These are phyloP conservation scores for Pyropia yezoensis DNA, from an alignment of 23 red algal genomes.

Conservation along the genomic window DNA sequence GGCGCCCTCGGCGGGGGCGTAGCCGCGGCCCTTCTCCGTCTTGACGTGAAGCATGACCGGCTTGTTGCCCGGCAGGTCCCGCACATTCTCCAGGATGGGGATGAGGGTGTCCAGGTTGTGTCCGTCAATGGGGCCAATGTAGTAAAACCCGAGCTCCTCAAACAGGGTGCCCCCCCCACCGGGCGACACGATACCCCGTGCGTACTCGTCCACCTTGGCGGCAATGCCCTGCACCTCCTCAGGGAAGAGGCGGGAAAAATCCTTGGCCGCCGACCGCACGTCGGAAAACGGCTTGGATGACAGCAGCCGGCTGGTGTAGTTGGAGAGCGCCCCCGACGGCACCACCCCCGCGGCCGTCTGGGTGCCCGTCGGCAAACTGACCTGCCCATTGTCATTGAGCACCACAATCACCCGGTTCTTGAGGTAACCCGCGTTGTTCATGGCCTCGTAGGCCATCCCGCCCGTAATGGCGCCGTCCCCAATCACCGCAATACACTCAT, in stretches of 20 bases:
- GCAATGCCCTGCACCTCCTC: constrained; percentile 74
- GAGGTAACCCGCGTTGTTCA: constrained; percentile 94
- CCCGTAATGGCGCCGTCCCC: constrained; percentile 97
- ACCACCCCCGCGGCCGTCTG: constrained; percentile 79
- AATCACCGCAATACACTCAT: constrained; percentile 82
- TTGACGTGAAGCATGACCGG: constrained; percentile 89
- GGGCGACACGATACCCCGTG: constrained; percentile 54
- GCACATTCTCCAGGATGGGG: constrained; percentile 73
- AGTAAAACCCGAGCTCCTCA: constrained; percentile 98
- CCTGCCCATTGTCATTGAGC: constrained; percentile 95
- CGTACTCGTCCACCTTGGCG: constrained; percentile 89
- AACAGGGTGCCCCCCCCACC: constrained; percentile 76
- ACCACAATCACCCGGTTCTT: constrained; percentile 96
- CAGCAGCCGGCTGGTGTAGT: constrained; percentile 76
- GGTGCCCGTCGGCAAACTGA: constrained; percentile 90
- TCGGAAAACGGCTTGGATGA: constrained; percentile 73
- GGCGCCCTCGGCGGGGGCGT: constrained; percentile 87
- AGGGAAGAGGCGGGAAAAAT: constrained; percentile 79
- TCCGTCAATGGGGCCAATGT: constrained; percentile 93
- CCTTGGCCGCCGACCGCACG: constrained; percentile 70
- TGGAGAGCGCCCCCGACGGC: constrained; percentile 77
- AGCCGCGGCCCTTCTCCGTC: constrained; percentile 92
- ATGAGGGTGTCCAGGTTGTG: constrained; percentile 80
- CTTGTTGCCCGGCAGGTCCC: constrained; percentile 96
- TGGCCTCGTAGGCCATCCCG: constrained; percentile 95